Percentiles rank a stretch among this genome's conserved stretches.
phyloP scores from a whole-genome alignment of 768 basidiomycete species.

The Agaricus blazei region DNA sequence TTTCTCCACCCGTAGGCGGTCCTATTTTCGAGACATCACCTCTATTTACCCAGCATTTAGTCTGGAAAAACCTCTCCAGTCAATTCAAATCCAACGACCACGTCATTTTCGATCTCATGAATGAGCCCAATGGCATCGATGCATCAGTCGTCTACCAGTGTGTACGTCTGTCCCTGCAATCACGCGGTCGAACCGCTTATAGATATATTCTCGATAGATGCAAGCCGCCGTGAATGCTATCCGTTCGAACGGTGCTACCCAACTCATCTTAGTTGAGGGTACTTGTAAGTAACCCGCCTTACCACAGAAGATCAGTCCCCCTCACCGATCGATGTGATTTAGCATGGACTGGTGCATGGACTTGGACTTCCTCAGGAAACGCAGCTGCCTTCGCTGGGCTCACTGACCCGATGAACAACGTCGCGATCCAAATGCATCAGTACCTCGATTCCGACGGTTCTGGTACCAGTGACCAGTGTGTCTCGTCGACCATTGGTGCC shows the following conservation, averaged over 20 bases:
- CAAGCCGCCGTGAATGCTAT: conserved; percentile 68
- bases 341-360: conserved; percentile 61
- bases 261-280: conserved; percentile 43
- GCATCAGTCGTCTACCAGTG: conserved; percentile 46
- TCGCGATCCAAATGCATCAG: conserved; percentile 64
- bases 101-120: conserved; percentile 63
- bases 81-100: conserved; percentile 47
- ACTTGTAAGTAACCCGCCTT: conserved; percentile 11
- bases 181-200: no score
- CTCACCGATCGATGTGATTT: conserved; percentile 10
- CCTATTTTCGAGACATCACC: neutral
- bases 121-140: conserved; percentile 60
- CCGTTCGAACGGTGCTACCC: conserved; percentile 57
- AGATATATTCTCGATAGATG: conserved; percentile 25
- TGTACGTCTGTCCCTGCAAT: conserved; percentile 18
- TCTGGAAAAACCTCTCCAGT: conserved; percentile 53
- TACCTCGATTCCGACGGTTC: conserved; percentile 66
- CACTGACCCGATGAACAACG: conserved; percentile 57
- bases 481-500: conserved; percentile 54
- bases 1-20: conserved; percentile 43
- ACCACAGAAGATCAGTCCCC: neutral
- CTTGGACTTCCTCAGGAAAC: conserved; percentile 56
- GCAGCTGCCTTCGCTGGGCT: conserved; percentile 43
- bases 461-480: conserved; percentile 48
- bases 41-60: conserved; percentile 20